A percentile compares a stretch with the other conserved stretches of the same genome.
Conservation (phyloP, 768 basidiomycete species). For the Mycena venus region DNA sequence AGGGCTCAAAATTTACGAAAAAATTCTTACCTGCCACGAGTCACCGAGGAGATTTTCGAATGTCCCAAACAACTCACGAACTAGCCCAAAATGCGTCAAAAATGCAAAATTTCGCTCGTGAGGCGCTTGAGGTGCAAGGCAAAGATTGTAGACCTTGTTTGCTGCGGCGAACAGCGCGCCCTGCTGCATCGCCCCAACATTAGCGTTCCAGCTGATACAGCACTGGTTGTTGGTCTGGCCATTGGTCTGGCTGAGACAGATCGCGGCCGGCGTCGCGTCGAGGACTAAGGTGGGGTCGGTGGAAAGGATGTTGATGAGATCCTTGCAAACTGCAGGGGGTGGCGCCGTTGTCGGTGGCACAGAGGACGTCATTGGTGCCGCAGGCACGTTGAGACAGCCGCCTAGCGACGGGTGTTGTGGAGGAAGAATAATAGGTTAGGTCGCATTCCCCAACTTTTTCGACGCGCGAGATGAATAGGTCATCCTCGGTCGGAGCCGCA, state of each 20-base stretch:
- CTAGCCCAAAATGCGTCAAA: no score
- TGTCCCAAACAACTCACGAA: no score
- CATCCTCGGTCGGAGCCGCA: no score
- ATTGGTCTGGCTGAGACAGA: neutral
- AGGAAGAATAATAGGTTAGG: neutral
- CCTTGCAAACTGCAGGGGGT: neutral
- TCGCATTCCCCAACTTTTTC: neutral
- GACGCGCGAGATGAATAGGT: no score
- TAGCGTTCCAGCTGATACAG: neutral
- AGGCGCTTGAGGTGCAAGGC: neutral
- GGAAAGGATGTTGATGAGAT: neutral
- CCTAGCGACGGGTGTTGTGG: neutral
- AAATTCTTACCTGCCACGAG: no score
- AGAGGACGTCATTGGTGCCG: neutral
- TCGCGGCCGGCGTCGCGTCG: neutral
- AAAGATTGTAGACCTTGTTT: neutral
- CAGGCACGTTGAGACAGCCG: neutral
- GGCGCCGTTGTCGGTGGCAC: neutral
- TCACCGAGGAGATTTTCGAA: no score
- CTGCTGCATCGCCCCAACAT: neutral
- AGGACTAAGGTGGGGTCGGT: neutral
- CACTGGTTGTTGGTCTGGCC: neutral
- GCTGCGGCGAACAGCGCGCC: neutral
- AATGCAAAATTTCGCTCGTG: no score
- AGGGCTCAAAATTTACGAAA: no score